phyloP scores from a whole-genome alignment of 2,329 filamentous ascomycete genomes.

The Alternaria conjuncta region DNA sequence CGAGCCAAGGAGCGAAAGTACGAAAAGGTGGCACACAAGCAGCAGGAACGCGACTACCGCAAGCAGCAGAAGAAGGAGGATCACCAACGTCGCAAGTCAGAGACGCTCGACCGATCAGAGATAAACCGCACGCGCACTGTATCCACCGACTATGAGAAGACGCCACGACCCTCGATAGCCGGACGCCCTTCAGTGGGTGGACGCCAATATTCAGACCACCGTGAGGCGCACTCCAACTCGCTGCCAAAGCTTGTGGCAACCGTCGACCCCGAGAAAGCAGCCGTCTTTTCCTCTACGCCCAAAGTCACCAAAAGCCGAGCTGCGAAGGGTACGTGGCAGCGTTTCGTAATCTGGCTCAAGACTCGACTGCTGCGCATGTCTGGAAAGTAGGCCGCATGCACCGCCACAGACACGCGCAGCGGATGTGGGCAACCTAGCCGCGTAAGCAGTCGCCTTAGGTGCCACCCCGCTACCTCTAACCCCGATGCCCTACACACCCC shows the following conservation, averaged over 20 bases:
- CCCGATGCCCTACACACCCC: not conserved
- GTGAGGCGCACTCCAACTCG: constrained; percentile 43
- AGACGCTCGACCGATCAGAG: constrained; percentile 40
- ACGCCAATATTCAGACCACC: constrained; percentile 48
- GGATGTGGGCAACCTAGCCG: not conserved
- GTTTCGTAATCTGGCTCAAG: constrained; percentile 64
- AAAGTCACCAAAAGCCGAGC: constrained; percentile 43
- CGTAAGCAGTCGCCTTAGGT: not conserved
- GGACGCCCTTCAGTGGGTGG: constrained; percentile 43
- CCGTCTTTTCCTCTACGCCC: constrained; percentile 24
- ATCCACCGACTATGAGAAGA: constrained; percentile 42
- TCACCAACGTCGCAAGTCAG: constrained; percentile 50
- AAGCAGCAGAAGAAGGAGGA: constrained; percentile 55
- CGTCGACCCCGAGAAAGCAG: constrained; percentile 39
- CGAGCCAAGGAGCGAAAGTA: constrained; percentile 62
- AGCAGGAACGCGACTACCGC: constrained; percentile 51
- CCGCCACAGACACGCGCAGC: constrained; percentile 2
- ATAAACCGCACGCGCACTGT: constrained; percentile 38
- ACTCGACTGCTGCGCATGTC: constrained; percentile 61
- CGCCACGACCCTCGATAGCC: constrained; percentile 39
- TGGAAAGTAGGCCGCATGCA: constrained; percentile 15
- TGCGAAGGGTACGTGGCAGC: constrained; percentile 57
- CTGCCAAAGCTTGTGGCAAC: constrained; percentile 43
- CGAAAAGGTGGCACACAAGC: constrained; percentile 59
- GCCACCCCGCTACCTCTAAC: not conserved